Evolutionary conservation across 2,329 filamentous ascomycete genomes (phyloP).

Genomic region (Botrytis elliptica): DNA sequence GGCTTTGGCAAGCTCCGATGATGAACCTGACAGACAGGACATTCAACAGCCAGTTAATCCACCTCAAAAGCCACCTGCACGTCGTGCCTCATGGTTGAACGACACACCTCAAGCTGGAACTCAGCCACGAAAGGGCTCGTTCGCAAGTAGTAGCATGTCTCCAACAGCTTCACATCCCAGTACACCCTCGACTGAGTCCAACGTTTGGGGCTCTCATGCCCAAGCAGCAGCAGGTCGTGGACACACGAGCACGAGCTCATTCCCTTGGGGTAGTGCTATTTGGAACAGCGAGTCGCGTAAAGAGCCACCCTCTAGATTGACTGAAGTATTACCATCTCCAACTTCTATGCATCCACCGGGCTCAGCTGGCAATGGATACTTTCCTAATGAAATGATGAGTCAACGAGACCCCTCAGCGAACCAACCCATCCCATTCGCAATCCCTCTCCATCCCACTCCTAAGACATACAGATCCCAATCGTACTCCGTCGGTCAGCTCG

Average conservation of each 20-base stretch:
- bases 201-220: constrained; percentile 56
- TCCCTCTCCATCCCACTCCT: constrained; percentile 83
- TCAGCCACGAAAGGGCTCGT: constrained; percentile 69
- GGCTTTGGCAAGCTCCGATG: constrained; percentile 88
- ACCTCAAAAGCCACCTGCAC: constrained; percentile 57
- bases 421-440: constrained; percentile 77
- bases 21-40: constrained; percentile 71
- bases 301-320: constrained; percentile 70
- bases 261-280: constrained; percentile 76
- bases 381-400: constrained; percentile 50
- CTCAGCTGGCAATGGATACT: constrained; percentile 42
- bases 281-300: constrained; percentile 76
- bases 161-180: constrained; percentile 77
- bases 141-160: constrained; percentile 74
- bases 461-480: constrained; percentile 96
- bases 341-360: constrained; percentile 56
- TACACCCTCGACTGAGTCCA: constrained; percentile 69
- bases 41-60: constrained; percentile 48
- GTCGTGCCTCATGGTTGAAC: constrained; percentile 82
- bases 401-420: constrained; percentile 55
- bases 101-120: constrained; percentile 67
- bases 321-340: constrained; percentile 73
- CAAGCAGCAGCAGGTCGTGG: constrained; percentile 46
- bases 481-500: constrained; percentile 89
- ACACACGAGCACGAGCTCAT: constrained; percentile 47